phyloP scores from a whole-genome alignment of 495 filamentous ascomycete genomes.

The Thermochaetoides thermophila region DNA sequence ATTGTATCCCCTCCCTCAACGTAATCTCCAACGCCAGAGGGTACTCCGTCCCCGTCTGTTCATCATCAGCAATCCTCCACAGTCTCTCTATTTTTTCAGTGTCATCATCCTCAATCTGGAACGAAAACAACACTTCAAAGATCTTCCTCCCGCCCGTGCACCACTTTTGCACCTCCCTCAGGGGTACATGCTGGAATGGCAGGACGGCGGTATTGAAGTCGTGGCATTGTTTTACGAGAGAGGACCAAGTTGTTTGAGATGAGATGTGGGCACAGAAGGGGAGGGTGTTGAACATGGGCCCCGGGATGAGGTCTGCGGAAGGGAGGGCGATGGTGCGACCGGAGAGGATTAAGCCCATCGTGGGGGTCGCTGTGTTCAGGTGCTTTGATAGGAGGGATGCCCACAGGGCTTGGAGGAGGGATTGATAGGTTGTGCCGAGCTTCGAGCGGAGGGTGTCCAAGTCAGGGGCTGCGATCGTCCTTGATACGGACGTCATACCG shows the following conservation, averaged over 20 bases:
- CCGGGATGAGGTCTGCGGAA: constrained; percentile 53
- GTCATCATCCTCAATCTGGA: constrained; percentile 36
- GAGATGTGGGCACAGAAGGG: constrained; percentile 36
- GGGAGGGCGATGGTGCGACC: constrained; percentile 53
- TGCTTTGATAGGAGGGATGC: constrained; percentile 35
- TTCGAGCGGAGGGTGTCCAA: constrained; percentile 33
- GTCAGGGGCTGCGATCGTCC: too few species aligned
- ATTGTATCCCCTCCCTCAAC: constrained; percentile 24
- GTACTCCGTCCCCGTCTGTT: constrained; percentile 45
- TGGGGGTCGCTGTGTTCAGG: constrained; percentile 15
- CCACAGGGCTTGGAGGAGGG: constrained; percentile 60
- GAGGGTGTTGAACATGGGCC: constrained; percentile 84
- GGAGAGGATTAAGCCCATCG: constrained; percentile 54
- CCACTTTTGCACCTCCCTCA: constrained; percentile 64
- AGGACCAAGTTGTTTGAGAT: constrained; percentile 32
- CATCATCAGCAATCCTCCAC: constrained; percentile 40
- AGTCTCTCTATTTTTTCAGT: constrained; percentile 10
- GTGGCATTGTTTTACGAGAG: constrained; percentile 41
- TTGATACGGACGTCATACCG: too few species aligned
- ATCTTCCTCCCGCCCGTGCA: constrained; percentile 39
- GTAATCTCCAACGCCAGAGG: constrained; percentile 61
- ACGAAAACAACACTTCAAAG: constrained; percentile 80
- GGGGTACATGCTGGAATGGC: constrained; percentile 54
- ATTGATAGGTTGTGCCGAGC: constrained; percentile 60
- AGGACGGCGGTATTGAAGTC: constrained; percentile 43